Evolutionary conservation across 192 early-diverging fungal species (phyloP), one percentile per base, ranked within the genome.

Genomic region (Chytriomyces sp.): DNA sequence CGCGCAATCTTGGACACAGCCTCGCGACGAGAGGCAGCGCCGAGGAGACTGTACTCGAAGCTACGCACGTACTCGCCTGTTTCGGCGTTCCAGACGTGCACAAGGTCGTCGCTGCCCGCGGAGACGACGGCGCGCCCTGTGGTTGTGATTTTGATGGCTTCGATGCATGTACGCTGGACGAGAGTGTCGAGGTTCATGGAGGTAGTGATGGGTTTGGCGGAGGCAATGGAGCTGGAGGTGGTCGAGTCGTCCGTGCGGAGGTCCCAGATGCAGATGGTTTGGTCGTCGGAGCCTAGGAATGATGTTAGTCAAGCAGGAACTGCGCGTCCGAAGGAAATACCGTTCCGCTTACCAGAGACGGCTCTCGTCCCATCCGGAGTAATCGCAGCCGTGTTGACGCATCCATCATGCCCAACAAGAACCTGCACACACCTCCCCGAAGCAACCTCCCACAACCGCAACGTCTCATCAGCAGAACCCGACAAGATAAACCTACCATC

Each of bases 261-360:
- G 19, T 74, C 63, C 75, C 75, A 76, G 25, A 76, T 34, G 8
- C 62, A 10, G 26, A 76, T 57, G 7, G 75, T 76, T 25, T 40
- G 17, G 53, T 76, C 75, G n/a, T 61, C 39, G 19, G 57, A 61
- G 14, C 75, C 73, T 68, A 37, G 28, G 22, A 10, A 52, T 28
- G 1, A 6, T 3, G 33, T 61, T 25, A 39, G 34, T 37, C 32
- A 17, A 61, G 38, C 4, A 28, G 33, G 14, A n/a, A n/a, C n/a
- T n/a, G n/a, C n/a, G 12, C 7, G 14, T 3, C 59, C n/a, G 38
- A 22, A 30, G 26, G 5, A 61, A 7, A 61, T 2, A n/a, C 10
- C 26, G 44, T 5, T 14, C 2, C 44, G 3, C n/a, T 28, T 5
- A 68, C 66, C 66, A 19, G 66, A 68, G 34, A 75, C 66, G 33